A percentile compares a stretch with the other conserved stretches of the same genome.
Conservation (phyloP, 163 green algal species). For the Chlorella variabilis region DNA sequence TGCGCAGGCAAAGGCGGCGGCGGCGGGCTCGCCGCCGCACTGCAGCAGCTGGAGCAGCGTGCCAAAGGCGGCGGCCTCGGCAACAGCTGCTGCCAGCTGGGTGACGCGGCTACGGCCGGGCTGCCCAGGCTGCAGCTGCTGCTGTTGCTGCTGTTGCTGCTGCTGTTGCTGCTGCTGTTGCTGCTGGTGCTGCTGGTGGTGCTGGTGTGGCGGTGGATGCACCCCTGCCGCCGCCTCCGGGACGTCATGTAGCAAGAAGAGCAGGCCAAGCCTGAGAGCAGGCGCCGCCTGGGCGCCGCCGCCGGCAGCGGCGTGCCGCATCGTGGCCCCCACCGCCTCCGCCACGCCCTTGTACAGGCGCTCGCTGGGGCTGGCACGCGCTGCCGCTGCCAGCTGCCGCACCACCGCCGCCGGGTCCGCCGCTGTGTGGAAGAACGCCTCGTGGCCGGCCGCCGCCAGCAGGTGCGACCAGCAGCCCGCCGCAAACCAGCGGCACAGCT, state of each 20-base stretch:
- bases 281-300: background rate
- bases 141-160: background rate
- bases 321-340: slow-evolving; percentile 11
- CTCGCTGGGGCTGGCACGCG: slow-evolving; percentile 6
- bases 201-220: too few species aligned
- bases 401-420: background rate
- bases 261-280: background rate
- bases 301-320: background rate
- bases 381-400: slow-evolving; percentile 17
- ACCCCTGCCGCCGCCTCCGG: background rate
- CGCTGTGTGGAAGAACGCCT: background rate
- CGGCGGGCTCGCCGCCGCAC: background rate
- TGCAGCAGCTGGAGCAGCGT: background rate
- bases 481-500: slow-evolving; percentile 22
- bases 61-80: slow-evolving; percentile 1
- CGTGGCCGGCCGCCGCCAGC: background rate
- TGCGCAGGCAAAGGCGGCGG: background rate
- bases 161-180: background rate
- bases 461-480: slow-evolving; percentile 15
- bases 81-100: background rate
- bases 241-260: slow-evolving; percentile 23
- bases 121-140: background rate
- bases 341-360: slow-evolving; percentile 10
- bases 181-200: background rate
- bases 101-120: background rate